phyloP scores from a whole-genome alignment of 2,329 filamentous ascomycete genomes.

The Hymenoscyphus scutula region DNA sequence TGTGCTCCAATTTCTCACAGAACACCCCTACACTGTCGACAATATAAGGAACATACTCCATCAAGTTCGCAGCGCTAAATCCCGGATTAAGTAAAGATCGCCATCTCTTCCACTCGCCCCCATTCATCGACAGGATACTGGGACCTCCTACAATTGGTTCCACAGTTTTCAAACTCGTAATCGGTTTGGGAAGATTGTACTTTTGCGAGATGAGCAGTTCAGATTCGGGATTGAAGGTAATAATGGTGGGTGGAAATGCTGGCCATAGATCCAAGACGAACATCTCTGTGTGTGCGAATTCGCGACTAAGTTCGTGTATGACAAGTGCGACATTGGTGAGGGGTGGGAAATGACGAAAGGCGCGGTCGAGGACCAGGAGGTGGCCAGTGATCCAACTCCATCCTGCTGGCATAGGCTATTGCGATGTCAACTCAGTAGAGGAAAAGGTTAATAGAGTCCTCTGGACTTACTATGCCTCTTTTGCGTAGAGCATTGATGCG shows the following conservation, averaged over 20 bases:
- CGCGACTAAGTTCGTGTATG: neutral
- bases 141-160: neutral
- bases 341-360: neutral
- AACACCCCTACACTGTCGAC: neutral
- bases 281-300: neutral
- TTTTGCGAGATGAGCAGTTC: neutral
- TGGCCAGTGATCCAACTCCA: neutral
- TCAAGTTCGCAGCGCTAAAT: neutral
- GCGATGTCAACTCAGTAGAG: neutral
- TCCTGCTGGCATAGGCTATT: neutral
- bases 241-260: neutral
- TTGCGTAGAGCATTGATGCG: neutral
- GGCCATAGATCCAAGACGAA: neutral
- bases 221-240: neutral
- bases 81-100: neutral
- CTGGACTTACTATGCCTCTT: neutral
- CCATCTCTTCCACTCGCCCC: neutral
- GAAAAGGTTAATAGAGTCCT: neutral
- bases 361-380: neutral
- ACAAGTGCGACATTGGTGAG: neutral
- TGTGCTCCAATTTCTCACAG: neutral
- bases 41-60: neutral
- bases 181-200: neutral
- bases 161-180: neutral
- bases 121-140: neutral